Percentiles rank a stretch among this genome's conserved stretches.
Conservation (phyloP, 768 basidiomycete genomes). For the Mycena galopus region DNA sequence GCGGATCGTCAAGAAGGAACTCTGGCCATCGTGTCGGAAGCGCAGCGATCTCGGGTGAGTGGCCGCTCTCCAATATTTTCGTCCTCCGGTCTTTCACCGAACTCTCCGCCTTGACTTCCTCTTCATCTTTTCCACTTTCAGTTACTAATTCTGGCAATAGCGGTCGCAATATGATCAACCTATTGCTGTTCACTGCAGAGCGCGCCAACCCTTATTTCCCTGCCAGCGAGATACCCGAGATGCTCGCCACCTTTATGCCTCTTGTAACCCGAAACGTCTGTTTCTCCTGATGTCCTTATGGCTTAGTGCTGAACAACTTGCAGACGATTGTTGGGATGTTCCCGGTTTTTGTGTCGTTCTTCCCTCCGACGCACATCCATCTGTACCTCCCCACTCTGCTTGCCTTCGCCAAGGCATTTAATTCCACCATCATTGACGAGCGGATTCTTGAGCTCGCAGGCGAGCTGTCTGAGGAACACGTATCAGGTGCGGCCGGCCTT, state of each 20-base stretch:
- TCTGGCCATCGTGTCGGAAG: slow-evolving; percentile 72
- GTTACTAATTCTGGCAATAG: slow-evolving; percentile 28
- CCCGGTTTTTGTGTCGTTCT: slow-evolving; percentile 82
- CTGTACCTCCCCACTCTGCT: slow-evolving; percentile 81
- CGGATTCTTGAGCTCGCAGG: slow-evolving; percentile 80
- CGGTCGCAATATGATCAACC: slow-evolving; percentile 77
- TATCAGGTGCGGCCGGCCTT: slow-evolving; percentile 66
- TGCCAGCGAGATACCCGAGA: slow-evolving; percentile 71
- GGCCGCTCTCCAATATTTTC: slow-evolving; percentile 2
- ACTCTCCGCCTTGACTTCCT: no score
- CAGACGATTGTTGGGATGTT: slow-evolving; percentile 80
- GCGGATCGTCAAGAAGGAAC: slow-evolving; percentile 77
- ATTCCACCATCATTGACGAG: slow-evolving; percentile 80
- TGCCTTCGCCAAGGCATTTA: slow-evolving; percentile 84
- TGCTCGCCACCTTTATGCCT: slow-evolving; percentile 81
- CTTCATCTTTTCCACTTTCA: no score
- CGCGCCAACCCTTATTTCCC: slow-evolving; percentile 80
- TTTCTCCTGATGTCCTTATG: slow-evolving; percentile 18
- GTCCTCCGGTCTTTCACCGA: no score
- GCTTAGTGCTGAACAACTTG: slow-evolving; percentile 14
- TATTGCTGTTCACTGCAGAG: slow-evolving; percentile 81
- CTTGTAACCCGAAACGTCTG: slow-evolving; percentile 78
- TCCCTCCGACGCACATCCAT: slow-evolving; percentile 75
- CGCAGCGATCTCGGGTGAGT: slow-evolving; percentile 72
- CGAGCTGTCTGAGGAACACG: slow-evolving; percentile 78